These are phyloP conservation scores for Fusarium neocosmosporiellum DNA, from an alignment of 2,329 filamentous ascomycete genomes.

Conservation along the genomic window DNA sequence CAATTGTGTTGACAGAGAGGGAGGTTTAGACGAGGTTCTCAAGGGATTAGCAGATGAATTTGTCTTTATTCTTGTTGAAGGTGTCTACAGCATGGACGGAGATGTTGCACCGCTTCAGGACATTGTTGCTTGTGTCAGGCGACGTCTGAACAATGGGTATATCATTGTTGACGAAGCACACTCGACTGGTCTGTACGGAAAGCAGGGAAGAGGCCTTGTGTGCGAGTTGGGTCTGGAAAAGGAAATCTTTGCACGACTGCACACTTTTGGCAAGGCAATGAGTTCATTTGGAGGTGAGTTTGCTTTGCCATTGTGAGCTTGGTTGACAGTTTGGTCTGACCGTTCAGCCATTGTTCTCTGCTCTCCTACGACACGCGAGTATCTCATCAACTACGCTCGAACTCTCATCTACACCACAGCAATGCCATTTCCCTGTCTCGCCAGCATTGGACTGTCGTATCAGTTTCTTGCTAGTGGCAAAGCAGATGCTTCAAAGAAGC, in stretches of 20 bases:
- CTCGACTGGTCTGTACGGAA: constrained; percentile 70
- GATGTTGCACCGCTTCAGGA: constrained; percentile 73
- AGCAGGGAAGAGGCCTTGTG: constrained; percentile 67
- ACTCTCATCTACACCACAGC: constrained; percentile 80
- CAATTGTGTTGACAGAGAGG: constrained; percentile 56
- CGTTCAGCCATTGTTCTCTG: constrained; percentile 67
- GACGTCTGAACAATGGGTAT: constrained; percentile 68
- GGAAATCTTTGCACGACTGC: constrained; percentile 66
- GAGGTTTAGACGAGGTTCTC: constrained; percentile 48
- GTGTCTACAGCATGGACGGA: constrained; percentile 86
- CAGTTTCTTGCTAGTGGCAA: constrained; percentile 63
- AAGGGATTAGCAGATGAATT: constrained; percentile 51
- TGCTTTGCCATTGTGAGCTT: accelerated
- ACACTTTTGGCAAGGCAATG: constrained; percentile 76
- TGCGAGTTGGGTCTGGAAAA: constrained; percentile 66
- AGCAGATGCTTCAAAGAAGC: constrained; percentile 52
- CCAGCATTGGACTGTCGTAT: constrained; percentile 68
- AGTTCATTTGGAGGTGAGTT: constrained; percentile 75
- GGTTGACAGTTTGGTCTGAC: neutral
- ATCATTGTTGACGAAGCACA: constrained; percentile 78
- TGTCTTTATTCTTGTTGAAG: constrained; percentile 77
- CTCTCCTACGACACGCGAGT: constrained; percentile 67
- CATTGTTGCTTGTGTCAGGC: constrained; percentile 68
- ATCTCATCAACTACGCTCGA: constrained; percentile 81
- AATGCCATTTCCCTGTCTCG: constrained; percentile 70